Base-by-base conservation (phyloP, 202 grass and related monocot species). In the Saccharum hybrid region DNA sequence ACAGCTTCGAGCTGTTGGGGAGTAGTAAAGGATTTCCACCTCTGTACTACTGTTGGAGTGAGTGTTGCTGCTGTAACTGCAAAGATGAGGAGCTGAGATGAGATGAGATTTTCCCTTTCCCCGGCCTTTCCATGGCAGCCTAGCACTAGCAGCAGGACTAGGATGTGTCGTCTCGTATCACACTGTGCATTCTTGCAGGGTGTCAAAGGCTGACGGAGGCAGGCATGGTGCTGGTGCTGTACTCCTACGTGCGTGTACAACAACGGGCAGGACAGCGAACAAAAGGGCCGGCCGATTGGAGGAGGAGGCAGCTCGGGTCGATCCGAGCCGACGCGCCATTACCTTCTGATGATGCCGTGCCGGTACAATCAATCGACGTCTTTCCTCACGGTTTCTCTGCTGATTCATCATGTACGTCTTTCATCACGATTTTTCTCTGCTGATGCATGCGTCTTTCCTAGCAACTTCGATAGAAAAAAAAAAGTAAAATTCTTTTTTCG, bases 211-310 rank as follows among this genome's bases (percentile, higher is more conserved):
- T 42, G 76, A 73, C 33, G 59, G 34, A 57, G 45, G 34, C 22
- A n/a, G 5, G 51, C 48, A 51, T 0, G 10, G 1, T 18, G 62
- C 41, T 21, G 64, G 8, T 7, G 7, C 40, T 0, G 13, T 56
- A 63, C n/a, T n/a, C n/a, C n/a, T n/a, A n/a, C 75, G 9, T 56
- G 59, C 83, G 74, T 22, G 59, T 40, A 71, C 23, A 46, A 13
- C 8, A 21, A 6, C 63, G 37, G 10, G 10, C 7, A 37, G 57
- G 28, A 76, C 70, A 70, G 67, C 31, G 49, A 76, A 8, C 48
- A 40, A 40, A 42, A 63, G 14, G n/a, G 13, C 0, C 28, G 36
- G 23, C 19, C 13, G 6, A 19, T n/a, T 56, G 7, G 8, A 49
- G 46, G 7, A 40, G 4, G n/a, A 10, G 34, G 68, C 56, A 22